Percentiles rank a stretch among this genome's conserved stretches.
Evolutionary conservation across 2,329 filamentous ascomycete genomes (phyloP).

Genomic region (Diaporthe sp.): DNA sequence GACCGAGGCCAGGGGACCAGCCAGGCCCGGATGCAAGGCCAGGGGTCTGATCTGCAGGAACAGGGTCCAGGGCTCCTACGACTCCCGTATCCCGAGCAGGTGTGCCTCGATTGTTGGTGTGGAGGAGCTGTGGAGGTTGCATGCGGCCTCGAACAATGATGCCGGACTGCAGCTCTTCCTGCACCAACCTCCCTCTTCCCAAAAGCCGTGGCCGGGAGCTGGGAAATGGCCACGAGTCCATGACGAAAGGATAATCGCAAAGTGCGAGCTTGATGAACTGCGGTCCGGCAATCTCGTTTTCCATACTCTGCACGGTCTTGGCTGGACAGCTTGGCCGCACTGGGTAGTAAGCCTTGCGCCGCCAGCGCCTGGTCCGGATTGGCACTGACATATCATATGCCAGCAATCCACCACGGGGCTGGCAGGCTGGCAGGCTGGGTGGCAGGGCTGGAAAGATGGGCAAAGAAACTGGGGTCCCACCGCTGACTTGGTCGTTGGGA

Average conservation of each 20-base stretch:
- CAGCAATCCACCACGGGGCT: neutral
- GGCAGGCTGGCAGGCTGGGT: constrained; percentile 1
- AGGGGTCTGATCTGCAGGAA: constrained; percentile 25
- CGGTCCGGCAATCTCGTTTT: constrained; percentile 22
- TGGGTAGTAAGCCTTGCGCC: neutral
- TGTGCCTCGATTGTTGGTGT: constrained; percentile 28
- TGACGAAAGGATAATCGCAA: constrained; percentile 4
- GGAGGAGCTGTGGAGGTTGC: constrained; percentile 30
- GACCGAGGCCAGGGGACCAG: neutral
- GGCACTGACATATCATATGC: neutral
- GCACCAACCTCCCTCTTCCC: constrained; percentile 21
- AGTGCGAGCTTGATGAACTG: constrained; percentile 4
- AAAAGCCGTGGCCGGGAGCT: neutral
- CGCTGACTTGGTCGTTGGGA: constrained; percentile 17
- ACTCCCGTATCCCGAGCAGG: constrained; percentile 33
- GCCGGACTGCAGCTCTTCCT: neutral
- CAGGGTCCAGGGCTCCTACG: constrained; percentile 25
- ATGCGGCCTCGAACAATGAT: constrained; percentile 18
- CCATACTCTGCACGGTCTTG: constrained; percentile 22
- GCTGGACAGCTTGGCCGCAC: constrained; percentile 1
- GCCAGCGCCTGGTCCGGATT: constrained; percentile 1
- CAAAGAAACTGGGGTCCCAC: constrained; percentile 6
- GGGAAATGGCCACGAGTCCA: constrained; percentile 31
- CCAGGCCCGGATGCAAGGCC: constrained; percentile 25
- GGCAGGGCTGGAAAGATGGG: constrained; percentile 5